Evolutionary conservation across 1,284 basidiomycete species (phyloP), one percentile per base, ranked within the genome.

Genomic region (Cryptococcus floricola): DNA sequence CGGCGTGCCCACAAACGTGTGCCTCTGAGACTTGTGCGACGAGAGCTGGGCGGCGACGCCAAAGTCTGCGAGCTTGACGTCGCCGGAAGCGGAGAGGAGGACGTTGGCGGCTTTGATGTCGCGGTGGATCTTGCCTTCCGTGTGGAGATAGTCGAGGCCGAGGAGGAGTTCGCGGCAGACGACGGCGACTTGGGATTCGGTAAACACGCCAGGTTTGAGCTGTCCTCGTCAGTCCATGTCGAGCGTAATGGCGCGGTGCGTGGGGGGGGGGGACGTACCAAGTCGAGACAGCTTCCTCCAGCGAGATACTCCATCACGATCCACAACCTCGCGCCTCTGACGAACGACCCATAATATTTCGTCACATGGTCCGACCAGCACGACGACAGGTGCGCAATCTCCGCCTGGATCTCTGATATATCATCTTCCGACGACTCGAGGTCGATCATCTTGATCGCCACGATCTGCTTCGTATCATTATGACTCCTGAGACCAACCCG

Each of bases 261-360:
- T n/a, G 31, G 10, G 31, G 6, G 31, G 31, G 31, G 19, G 19
- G 19, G 19, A 67, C 78, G 42, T 37, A 80, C 79, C 49, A 98
- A 81, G 75, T 98, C 95, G 51, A 96, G 84, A 78, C 95, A 97
- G 19, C 93, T 97, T n/a, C 95, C 95, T 37, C 95, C 96, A 0
- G 93, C 93, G 50, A 98, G 87, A 75, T 92, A 98, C 76, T 99
- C 95, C 96, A 98, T 98, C 69, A 99, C 83, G 71, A 99, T 98
- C 96, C 96, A 98, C 18, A 99, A 82, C 75, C 97, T 96, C 81
- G 95, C 98, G 14, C 90, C 87, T 62, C 91, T 87, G 59, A 99
- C 91, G 75, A 98, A 98, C 54, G 91, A 94, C 50, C 92, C 95
- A 69, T 96, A 98, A 77, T 98, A 98, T 48, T 87, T 83, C 39